Conservation (phyloP, 2,329 filamentous ascomycete genomes). For the Ceratocystis variospora region DNA sequence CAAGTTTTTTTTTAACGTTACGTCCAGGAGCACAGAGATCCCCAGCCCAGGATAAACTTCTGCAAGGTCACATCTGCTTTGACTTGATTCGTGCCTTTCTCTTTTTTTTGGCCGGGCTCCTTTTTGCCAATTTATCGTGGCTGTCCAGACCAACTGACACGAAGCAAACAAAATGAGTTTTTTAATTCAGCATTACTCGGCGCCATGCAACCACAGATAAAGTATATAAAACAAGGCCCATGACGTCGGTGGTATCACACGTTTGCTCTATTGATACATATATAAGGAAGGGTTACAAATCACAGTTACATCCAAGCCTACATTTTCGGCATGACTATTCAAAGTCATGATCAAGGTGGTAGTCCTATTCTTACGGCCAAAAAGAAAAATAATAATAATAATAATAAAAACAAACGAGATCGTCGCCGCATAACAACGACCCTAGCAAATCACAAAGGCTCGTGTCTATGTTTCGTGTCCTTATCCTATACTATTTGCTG, state of each 20-base stretch:
- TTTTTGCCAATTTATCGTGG: background rate
- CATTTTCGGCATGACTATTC: background rate
- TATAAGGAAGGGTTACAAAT: background rate
- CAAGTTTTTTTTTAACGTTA: conserved; percentile 5
- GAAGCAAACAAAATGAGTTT: background rate
- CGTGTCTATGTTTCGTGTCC: background rate
- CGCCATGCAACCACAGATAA: background rate
- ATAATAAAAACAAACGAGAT: too few species aligned
- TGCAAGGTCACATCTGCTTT: conserved; percentile 2
- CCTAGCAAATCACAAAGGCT: background rate
- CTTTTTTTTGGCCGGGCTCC: background rate
- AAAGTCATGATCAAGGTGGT: background rate
- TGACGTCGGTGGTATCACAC: background rate
- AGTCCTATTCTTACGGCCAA: too few species aligned
- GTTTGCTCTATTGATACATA: background rate
- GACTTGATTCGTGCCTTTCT: background rate
- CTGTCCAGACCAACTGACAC: background rate
- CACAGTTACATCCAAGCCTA: background rate
- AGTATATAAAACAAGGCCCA: background rate
- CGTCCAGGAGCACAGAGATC: conserved; percentile 2
- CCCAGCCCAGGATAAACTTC: background rate
- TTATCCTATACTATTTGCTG: background rate
- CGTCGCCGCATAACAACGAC: too few species aligned
- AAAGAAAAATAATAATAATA: too few species aligned
- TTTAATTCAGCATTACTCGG: background rate